phyloP scores from a whole-genome alignment of 2,329 filamentous ascomycete genomes.

The Westerdykella sp. region DNA sequence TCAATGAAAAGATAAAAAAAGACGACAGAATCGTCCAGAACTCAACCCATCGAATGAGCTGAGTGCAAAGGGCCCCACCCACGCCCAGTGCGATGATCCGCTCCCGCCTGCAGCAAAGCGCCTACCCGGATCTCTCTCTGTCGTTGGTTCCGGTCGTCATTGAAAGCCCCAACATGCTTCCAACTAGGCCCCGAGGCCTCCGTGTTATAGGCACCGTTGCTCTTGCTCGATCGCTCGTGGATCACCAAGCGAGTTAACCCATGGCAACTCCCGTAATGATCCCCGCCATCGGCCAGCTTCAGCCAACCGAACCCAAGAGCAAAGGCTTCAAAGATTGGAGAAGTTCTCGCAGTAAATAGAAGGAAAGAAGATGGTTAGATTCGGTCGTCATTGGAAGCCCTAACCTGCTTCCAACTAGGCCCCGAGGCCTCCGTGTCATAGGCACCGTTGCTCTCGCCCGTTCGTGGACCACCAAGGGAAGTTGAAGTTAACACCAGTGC shows the following conservation, averaged over 20 bases:
- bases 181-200: not conserved
- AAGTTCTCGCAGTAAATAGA: not conserved
- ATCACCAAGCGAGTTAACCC: not conserved
- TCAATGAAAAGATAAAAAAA: not conserved
- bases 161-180: not conserved
- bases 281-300: not conserved
- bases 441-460: not conserved
- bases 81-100: not conserved
- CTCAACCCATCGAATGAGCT: not conserved
- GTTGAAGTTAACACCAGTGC: too few species aligned
- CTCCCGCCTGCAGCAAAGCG: not conserved
- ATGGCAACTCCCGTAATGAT: not conserved
- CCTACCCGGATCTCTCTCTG: not conserved
- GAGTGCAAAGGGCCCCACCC: not conserved
- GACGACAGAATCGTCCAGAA: not conserved
- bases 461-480: too few species aligned
- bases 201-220: not conserved
- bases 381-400: not conserved
- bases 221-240: not conserved
- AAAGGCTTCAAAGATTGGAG: not conserved
- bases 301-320: not conserved
- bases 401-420: not conserved
- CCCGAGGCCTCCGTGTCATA: not conserved
- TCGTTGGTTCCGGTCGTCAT: not conserved
- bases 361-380: not conserved